Conservation (phyloP, 2,329 filamentous ascomycete species). For the Trichophyton schoenleinii region DNA sequence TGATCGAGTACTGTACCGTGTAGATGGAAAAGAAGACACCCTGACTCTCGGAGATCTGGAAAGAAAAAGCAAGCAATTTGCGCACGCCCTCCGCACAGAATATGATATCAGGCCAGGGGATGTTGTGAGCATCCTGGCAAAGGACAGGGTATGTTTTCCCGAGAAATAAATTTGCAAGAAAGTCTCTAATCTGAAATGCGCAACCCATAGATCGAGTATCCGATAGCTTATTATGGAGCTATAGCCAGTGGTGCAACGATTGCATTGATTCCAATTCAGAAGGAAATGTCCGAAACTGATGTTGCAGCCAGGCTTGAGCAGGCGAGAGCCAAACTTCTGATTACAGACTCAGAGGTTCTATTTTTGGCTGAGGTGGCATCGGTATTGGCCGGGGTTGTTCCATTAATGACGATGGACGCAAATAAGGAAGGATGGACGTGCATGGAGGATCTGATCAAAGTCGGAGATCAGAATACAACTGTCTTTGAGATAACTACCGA, state of each 20-base stretch:
- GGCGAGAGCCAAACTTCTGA: conserved; percentile 16
- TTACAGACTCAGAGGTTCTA: conserved; percentile 14
- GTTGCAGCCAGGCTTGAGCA: conserved; percentile 16
- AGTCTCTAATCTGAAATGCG: not conserved
- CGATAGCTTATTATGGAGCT: conserved; percentile 16
- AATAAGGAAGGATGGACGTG: conserved; percentile 2
- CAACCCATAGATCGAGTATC: conserved; percentile 16
- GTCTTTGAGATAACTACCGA: conserved; percentile 9
- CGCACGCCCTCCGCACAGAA: conserved; percentile 6
- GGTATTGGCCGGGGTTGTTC: conserved; percentile 7
- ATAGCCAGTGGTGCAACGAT: conserved; percentile 18
- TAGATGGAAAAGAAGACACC: conserved; percentile 11
- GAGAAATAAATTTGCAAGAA: not conserved
- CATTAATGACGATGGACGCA: conserved; percentile 5
- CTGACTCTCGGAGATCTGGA: conserved; percentile 13
- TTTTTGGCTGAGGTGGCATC: conserved; percentile 12
- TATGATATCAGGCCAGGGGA: conserved; percentile 12
- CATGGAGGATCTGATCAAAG: conserved; percentile 1
- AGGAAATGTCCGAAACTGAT: conserved; percentile 14
- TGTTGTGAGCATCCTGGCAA: conserved; percentile 13
- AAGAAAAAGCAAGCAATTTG: conserved; percentile 13
- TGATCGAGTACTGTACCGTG: conserved; percentile 12
- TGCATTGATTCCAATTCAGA: conserved; percentile 16
- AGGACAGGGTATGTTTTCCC: conserved; percentile 10
- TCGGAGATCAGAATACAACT: not conserved